Evolutionary conservation across 345 rosid genomes (phyloP).

Genomic region (Eucalyptus polybractea): DNA sequence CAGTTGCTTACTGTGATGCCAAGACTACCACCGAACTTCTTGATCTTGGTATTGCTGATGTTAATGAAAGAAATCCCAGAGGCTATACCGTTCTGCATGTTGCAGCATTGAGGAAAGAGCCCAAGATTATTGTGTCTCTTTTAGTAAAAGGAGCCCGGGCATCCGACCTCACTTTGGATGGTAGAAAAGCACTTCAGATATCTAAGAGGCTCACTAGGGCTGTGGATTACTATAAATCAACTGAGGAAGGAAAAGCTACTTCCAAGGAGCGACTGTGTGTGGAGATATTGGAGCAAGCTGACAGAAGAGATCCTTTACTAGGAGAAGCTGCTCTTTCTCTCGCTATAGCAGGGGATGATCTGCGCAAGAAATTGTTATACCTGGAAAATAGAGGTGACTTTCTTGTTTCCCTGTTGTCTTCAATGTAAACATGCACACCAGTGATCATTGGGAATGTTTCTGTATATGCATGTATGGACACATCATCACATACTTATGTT

Average conservation of each 20-base stretch:
- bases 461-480: neutral
- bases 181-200: constrained; percentile 67
- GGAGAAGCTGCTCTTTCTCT: constrained; percentile 56
- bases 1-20: constrained; percentile 67
- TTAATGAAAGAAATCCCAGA: constrained; percentile 39
- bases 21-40: constrained; percentile 70
- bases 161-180: constrained; percentile 51
- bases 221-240: constrained; percentile 26
- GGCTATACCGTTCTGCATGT: constrained; percentile 72
- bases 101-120: constrained; percentile 78
- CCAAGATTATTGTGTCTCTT: constrained; percentile 58
- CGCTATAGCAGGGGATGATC: constrained; percentile 65
- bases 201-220: constrained; percentile 54
- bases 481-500: neutral
- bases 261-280: constrained; percentile 54
- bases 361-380: constrained; percentile 53
- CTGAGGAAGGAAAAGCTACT: constrained; percentile 51
- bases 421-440: neutral
- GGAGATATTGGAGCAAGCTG: constrained; percentile 73
- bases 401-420: neutral
- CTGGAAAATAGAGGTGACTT: constrained; percentile 73
- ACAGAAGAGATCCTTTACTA: constrained; percentile 39
- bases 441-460: neutral
- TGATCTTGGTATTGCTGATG: constrained; percentile 64
- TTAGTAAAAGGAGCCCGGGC: constrained; percentile 71